These are phyloP conservation scores for Acer saccharum DNA, from an alignment of 345 rosid species.

Conservation along the genomic window DNA sequence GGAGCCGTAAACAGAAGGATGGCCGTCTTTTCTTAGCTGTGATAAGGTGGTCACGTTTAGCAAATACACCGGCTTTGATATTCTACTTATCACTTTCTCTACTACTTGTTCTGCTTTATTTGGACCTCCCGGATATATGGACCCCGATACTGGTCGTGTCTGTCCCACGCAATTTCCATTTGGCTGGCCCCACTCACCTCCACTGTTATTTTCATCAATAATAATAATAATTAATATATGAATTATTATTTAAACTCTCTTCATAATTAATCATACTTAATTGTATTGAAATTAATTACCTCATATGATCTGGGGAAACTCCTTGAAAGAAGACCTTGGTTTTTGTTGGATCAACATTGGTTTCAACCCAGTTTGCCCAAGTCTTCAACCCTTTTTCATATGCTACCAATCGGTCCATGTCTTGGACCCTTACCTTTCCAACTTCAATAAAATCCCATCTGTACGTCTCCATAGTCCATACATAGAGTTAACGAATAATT, in stretches of 20 bases:
- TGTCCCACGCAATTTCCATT: slow-evolving; percentile 43
- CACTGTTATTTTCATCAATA: slow-evolving; percentile 29
- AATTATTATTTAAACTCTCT: neutral
- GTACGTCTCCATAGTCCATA: no score
- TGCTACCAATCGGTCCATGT: slow-evolving; percentile 64
- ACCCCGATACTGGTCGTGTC: slow-evolving; percentile 38
- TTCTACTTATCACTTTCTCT: slow-evolving; percentile 37
- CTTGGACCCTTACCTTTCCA: slow-evolving; percentile 33
- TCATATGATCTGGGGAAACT: slow-evolving; percentile 67
- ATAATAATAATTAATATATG: neutral
- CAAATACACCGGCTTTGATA: slow-evolving; percentile 43
- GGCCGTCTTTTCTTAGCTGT: slow-evolving; percentile 59
- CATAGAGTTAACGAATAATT: no score
- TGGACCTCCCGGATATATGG: slow-evolving; percentile 39
- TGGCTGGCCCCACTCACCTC: slow-evolving; percentile 60
- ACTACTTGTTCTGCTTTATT: slow-evolving; percentile 48
- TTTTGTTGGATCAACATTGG: slow-evolving; percentile 42
- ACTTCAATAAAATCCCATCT: slow-evolving; percentile 65
- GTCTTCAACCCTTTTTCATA: slow-evolving; percentile 63
- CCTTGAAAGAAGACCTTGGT: slow-evolving; percentile 72
- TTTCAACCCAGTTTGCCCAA: slow-evolving; percentile 72
- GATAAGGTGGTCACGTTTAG: slow-evolving; percentile 46
- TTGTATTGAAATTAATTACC: slow-evolving; percentile 25
- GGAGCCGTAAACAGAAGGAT: slow-evolving; percentile 53
- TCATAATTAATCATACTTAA: neutral